These are phyloP conservation scores for Aureobasidium lini DNA, from an alignment of 2,329 filamentous ascomycete species.

Conservation along the genomic window DNA sequence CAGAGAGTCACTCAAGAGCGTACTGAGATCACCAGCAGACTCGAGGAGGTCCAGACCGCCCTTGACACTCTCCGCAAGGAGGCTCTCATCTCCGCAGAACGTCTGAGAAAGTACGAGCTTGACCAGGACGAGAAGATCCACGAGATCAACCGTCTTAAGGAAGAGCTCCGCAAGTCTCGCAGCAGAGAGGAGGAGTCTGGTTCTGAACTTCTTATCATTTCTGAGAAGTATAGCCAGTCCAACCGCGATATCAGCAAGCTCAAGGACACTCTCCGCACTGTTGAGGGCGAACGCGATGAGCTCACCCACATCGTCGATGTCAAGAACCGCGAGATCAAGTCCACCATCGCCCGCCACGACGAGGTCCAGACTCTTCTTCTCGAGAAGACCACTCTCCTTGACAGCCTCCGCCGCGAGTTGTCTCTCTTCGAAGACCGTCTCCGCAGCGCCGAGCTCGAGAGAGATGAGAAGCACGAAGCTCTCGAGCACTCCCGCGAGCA, in stretches of 20 bases:
- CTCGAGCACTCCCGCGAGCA: slow-evolving; percentile 23
- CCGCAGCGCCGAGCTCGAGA: slow-evolving; percentile 20
- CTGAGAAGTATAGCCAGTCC: slow-evolving; percentile 21
- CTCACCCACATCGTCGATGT: slow-evolving; percentile 22
- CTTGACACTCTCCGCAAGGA: slow-evolving; percentile 24
- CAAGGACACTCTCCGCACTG: slow-evolving; percentile 21
- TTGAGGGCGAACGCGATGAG: slow-evolving; percentile 26
- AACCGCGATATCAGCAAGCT: slow-evolving; percentile 22
- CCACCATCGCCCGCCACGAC: slow-evolving; percentile 19
- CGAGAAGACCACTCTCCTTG: slow-evolving; percentile 21
- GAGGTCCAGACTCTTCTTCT: slow-evolving; percentile 21
- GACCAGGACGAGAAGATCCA: slow-evolving; percentile 22
- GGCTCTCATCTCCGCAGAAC: slow-evolving; percentile 20
- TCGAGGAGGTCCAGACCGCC: slow-evolving; percentile 20
- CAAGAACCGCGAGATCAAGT: slow-evolving; percentile 23
- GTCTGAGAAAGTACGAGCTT: slow-evolving; percentile 21
- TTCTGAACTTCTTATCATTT: slow-evolving; percentile 20
- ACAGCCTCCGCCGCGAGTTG: slow-evolving; percentile 22
- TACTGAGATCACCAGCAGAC: slow-evolving; percentile 22
- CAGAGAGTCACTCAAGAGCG: slow-evolving; percentile 24
- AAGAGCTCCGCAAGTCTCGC: slow-evolving; percentile 23
- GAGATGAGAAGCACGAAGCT: slow-evolving; percentile 19
- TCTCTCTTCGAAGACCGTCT: slow-evolving; percentile 22
- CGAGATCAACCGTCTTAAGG: slow-evolving; percentile 24
- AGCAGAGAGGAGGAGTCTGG: slow-evolving; percentile 20